Evolutionary conservation across 306 rosid species (phyloP), one percentile per base, ranked within the genome.

Genomic region (Phaseolus lunatus): DNA sequence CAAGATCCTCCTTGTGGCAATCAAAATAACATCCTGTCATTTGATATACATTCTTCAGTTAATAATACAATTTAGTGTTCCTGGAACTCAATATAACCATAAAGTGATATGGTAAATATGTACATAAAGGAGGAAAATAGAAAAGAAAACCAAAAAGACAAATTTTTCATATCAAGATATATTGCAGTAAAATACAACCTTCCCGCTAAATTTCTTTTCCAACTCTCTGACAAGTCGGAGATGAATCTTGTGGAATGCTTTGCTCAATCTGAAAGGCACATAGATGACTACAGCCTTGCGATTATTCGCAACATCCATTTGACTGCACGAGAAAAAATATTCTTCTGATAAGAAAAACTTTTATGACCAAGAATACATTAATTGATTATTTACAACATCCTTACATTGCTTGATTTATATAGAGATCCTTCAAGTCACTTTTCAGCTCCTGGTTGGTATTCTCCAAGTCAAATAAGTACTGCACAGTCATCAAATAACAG

Each of bases 141-240:
- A 10, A 18, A 6, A 35, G 3, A 19, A 49, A 22, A 45, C 18
- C 4, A 54, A 53, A 54, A 53, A 31, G 13, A 33, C 16, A 6
- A 19, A n/a, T 2, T 37, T 35, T 43, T 54, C 62, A 29, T 44
- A 54, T 52, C 45, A 80, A 18, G 27, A 50, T 20, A 20, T 3
- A 73, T 3, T 19, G 56, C 14, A 58, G 71, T 37, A 62, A 37
- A 26, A 47, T 31, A 49, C 44, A 62, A 89, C 97, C 94, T 89
- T 91, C 35, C 96, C 96, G 61, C 96, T 91, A 80, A 87, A 89
- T 67, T 86, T 91, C 75, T 91, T 91, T 79, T 89, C 97, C 68
- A 91, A 74, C 82, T 91, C 94, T 63, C 97, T 79, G 33, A 89
- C 87, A 53, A 91, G 97, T 14, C 97, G 75, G 47, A 83, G 77